phyloP scores from a whole-genome alignment of 2,329 filamentous ascomycete genomes.

The Clonostachys solani region DNA sequence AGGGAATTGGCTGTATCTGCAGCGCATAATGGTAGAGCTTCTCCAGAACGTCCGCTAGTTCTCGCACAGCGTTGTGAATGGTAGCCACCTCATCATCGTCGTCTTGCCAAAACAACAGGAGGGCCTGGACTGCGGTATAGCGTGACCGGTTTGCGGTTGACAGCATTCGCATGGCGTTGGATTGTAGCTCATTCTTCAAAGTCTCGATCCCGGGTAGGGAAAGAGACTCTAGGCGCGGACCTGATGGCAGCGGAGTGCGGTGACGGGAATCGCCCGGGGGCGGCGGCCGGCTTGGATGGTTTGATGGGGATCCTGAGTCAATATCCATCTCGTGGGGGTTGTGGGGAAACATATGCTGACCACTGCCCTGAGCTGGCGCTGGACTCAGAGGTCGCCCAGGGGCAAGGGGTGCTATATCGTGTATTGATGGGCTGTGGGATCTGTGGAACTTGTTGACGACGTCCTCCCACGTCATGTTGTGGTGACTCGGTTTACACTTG shows the following conservation, averaged over 20 bases:
- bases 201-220: conserved; percentile 45
- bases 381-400: conserved; percentile 42
- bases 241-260: conserved; percentile 52
- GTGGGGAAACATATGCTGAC: conserved; percentile 32
- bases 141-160: conserved; percentile 45
- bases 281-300: conserved; percentile 27
- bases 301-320: conserved; percentile 28
- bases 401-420: conserved; percentile 39
- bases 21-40: conserved; percentile 48
- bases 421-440: conserved; percentile 44
- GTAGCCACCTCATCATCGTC: conserved; percentile 35
- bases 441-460: conserved; percentile 49
- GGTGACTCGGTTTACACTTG: conserved; percentile 56
- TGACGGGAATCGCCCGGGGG: conserved; percentile 42
- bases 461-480: conserved; percentile 58
- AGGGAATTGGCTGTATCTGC: conserved; percentile 44
- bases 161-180: conserved; percentile 41
- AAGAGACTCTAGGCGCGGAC: conserved; percentile 45
- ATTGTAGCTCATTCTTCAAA: conserved; percentile 48
- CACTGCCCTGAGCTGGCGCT: conserved; percentile 27
- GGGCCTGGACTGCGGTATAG: conserved; percentile 45
- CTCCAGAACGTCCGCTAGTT: conserved; percentile 45
- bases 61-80: conserved; percentile 35
- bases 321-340: conserved; percentile 53
- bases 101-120: conserved; percentile 54